Base-by-base conservation (phyloP, 2,329 filamentous ascomycete genomes). In the Colletotrichum sp. region DNA sequence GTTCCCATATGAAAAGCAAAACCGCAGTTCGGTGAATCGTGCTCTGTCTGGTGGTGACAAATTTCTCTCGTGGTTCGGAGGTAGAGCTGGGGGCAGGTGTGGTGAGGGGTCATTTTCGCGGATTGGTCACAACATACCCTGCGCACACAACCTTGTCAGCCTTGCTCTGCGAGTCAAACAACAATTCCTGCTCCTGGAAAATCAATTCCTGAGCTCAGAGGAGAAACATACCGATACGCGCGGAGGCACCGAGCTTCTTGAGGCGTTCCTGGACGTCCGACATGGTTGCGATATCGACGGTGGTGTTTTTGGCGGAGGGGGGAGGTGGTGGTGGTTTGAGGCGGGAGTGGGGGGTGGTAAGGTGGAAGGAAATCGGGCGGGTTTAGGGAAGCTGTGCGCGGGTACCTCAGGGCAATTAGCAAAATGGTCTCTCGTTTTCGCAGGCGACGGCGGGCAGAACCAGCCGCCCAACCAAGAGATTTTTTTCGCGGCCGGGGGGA, bases 151-250 rank as follows among this genome's bases (percentile, higher is more conserved):
- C 27, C 73, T 62, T 52, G 36, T 71, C 44, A 79, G 70, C 77
- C 62, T 71, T 74, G 65, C 71, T 75, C 77, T 12, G 22, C 57
- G 68, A 70, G 68, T 70, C 57, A 63, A 63, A 61, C 67, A 44
- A 22, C 67, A 15, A 19, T 36, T 30, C 39, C 6, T 12, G 19
- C 39, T 49, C 39, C 0, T 9, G 39, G 6, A 4, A 7, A 22
- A 25, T 15, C 5, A 64, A 39, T 59, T 29, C 32, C 39, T 12
- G 22, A 36, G n/a, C n/a, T 25, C 12, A 19, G 5, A 27, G n/a
- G n/a, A 8, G 3, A 34, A 29, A 68, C n/a, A 30, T 92, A 95
- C 94, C 94, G 88, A 93, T 95, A 86, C 89, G 88, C 83, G 88
- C 88, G 79, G 83, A 83, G 78, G 85, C 86, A 84, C 88, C 89